Conservation (phyloP, 257 asterid genomes). For the Solanum lignicaule region DNA sequence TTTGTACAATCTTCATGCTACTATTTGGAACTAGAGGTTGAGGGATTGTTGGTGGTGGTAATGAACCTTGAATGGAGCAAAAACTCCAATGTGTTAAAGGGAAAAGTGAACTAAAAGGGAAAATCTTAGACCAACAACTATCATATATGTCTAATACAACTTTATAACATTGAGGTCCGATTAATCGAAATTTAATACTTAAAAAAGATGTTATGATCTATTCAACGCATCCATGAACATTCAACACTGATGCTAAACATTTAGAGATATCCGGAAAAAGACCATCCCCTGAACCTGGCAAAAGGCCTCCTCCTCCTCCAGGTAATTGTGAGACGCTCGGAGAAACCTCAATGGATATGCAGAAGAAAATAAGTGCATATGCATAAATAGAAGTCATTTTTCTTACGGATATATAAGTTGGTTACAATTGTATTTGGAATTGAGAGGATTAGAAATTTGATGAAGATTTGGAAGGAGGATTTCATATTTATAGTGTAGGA, state of each 20-base stretch:
- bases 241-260: neutral
- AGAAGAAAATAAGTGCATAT: neutral
- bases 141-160: slow-evolving; percentile 1
- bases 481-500: neutral
- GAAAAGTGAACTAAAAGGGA: slow-evolving; percentile 8
- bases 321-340: neutral
- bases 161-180: slow-evolving; percentile 13
- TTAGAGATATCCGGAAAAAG: neutral
- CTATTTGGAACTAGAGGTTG: neutral
- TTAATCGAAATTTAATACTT: neutral
- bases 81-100: neutral
- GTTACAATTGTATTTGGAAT: neutral
- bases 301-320: neutral
- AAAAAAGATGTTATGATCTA: neutral
- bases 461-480: neutral
- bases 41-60: neutral
- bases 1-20: neutral
- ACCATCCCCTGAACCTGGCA: neutral
- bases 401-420: neutral
- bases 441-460: neutral
- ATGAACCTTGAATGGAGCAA: neutral
- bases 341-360: neutral
- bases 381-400: neutral
- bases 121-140: slow-evolving; percentile 13
- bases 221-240: slow-evolving; percentile 6